Base-by-base conservation (phyloP, 352 stramenopile species). In the Globisporangium solare region DNA sequence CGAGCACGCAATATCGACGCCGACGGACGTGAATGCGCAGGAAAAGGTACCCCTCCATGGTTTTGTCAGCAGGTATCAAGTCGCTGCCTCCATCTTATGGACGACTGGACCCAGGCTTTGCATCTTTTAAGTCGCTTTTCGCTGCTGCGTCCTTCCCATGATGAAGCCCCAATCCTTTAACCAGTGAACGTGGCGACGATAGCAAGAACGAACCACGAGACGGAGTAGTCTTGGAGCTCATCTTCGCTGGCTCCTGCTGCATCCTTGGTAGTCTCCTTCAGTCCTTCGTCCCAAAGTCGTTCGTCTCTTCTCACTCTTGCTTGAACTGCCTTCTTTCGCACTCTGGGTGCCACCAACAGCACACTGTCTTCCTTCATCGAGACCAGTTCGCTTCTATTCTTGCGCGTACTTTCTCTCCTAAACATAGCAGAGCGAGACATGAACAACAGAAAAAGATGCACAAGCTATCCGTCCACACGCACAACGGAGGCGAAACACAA, bases 1-100 rank as follows among this genome's bases (percentile, higher is more conserved):
- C 60, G 7, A 92, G 55, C n/a, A 90, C 74, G 31, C 82, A 92
- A 27, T 90, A 92, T 2, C 82, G 77, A 10, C 73, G 74, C 37
- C 69, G 72, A n/a, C 77, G 74, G 32, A 77, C 65, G 58, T 81
- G 75, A 11, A 82, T 71, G 5, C 76, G 72, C 56, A 90, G 60
- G 32, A 82, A 72, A 11, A 92, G 62, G 53, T 76, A 87, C 0
- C 79, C 82, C 56, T 92, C 79, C 47, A 86, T 84, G 22, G 62
- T 48, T 18, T 65, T 65, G 45, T 56, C 46, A 8, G 6, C 21
- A 35, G 27, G 27, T 31, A 10, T 47, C 20, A 18, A n/a, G 12
- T 52, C 42, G n/a, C 51, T 51, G n/a, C 51, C 45, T 0, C 14
- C 13, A 48, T 27, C 20, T 17, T 49, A 24, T 14, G 17, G 21